Evolutionary conservation across 192 early-diverging fungal species (phyloP).

Genomic region (Umbelopsis sp.): DNA sequence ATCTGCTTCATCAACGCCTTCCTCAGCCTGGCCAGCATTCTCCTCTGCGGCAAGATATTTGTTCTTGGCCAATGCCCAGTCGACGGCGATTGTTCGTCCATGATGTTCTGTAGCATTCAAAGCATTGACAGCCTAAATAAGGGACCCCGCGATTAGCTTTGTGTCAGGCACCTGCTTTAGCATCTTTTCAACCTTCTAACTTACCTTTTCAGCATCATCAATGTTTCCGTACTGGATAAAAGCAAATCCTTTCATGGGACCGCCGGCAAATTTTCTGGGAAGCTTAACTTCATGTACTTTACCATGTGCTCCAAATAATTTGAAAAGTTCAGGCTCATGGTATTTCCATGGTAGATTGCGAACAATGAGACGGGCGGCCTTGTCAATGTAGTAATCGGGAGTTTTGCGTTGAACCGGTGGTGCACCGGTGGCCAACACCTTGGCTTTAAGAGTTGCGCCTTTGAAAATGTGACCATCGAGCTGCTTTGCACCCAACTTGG

Average conservation of each 20-base stretch:
- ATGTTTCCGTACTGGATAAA: constrained; percentile 85
- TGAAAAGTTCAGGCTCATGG: constrained; percentile 66
- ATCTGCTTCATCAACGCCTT: constrained; percentile 44
- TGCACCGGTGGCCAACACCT: constrained; percentile 43
- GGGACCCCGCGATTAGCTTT: neutral
- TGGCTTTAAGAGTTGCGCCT: constrained; percentile 58
- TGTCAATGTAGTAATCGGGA: constrained; percentile 43
- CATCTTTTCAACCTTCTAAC: constrained; percentile 5
- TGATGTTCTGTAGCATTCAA: constrained; percentile 74
- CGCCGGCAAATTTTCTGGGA: constrained; percentile 73
- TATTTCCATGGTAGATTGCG: constrained; percentile 84
- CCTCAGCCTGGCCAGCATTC: constrained; percentile 53
- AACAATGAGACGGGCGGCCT: constrained; percentile 80
- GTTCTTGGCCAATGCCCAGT: constrained; percentile 81
- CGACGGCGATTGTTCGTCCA: constrained; percentile 80
- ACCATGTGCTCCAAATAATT: constrained; percentile 68
- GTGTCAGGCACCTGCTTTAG: too few relatives aligned
- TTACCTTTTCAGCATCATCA: constrained; percentile 64
- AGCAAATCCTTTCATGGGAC: constrained; percentile 85
- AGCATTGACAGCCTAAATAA: constrained; percentile 58
- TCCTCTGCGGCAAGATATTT: constrained; percentile 66
- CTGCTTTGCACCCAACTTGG: constrained; percentile 57
- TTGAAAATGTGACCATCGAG: constrained; percentile 81
- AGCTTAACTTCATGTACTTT: constrained; percentile 71
- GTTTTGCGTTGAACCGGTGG: constrained; percentile 23